phyloP scores from a whole-genome alignment of 306 rosid genomes.

The Delonix regia region DNA sequence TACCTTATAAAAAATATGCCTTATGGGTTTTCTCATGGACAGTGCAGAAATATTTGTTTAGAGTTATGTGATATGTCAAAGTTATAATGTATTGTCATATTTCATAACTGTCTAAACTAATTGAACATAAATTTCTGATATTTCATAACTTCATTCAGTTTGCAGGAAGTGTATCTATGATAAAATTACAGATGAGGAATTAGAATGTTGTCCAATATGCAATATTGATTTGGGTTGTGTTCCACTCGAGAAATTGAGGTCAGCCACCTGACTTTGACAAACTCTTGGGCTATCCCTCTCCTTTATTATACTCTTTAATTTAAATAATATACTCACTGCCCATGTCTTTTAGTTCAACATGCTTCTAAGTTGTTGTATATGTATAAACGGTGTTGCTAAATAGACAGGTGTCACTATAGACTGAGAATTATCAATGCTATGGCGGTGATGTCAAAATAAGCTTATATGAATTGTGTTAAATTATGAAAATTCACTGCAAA shows the following conservation, averaged over 20 bases:
- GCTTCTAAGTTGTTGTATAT: slow-evolving; percentile 1
- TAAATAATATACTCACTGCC: not conserved
- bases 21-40: slow-evolving; percentile 3
- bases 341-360: not conserved
- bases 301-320: not conserved
- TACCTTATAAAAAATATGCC: not conserved
- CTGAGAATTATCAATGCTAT: not conserved
- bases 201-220: slow-evolving; percentile 77
- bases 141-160: slow-evolving; percentile 53
- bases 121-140: slow-evolving; percentile 21
- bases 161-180: slow-evolving; percentile 86
- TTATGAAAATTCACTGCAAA: not conserved
- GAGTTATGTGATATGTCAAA: not conserved
- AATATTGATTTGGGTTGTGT: slow-evolving; percentile 59
- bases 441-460: not conserved
- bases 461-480: not conserved
- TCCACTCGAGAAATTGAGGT: slow-evolving; percentile 81
- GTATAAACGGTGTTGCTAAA: slow-evolving; percentile 10
- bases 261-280: slow-evolving; percentile 5
- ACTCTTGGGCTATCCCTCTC: slow-evolving; percentile 1
- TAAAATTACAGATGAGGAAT: slow-evolving; percentile 63
- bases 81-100: not conserved
- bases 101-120: slow-evolving; percentile 1
- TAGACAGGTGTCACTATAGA: not conserved
- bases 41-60: not conserved